Percentiles rank a stretch among this genome's conserved stretches.
phyloP scores from a whole-genome alignment of 73 alveolate genomes.

The Stentor roeselii region DNA sequence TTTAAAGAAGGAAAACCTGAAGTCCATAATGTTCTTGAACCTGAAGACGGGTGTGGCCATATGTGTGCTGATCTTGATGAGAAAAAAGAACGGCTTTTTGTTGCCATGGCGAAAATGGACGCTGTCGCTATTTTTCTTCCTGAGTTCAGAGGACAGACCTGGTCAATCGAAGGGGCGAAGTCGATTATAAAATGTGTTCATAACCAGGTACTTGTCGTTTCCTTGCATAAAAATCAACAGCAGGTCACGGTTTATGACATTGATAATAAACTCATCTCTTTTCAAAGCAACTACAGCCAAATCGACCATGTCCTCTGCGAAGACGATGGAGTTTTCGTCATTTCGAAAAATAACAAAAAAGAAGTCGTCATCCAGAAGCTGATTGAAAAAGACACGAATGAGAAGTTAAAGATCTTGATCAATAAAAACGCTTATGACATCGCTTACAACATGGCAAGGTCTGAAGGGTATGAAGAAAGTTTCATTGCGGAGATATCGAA shows the following conservation, averaged over 20 bases:
- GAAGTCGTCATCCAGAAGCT: conserved; percentile 48
- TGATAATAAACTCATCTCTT: conserved; percentile 51
- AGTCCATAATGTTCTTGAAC: not conserved
- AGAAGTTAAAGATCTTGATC: conserved; percentile 61
- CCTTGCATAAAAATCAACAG: conserved; percentile 42
- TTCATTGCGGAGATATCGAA: conserved; percentile 75
- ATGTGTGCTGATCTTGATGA: conserved; percentile 34
- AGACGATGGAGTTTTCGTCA: conserved; percentile 57
- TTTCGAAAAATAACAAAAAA: conserved; percentile 39
- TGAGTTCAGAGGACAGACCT: conserved; percentile 29
- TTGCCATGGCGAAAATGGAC: conserved; percentile 36
- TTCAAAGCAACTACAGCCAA: conserved; percentile 30
- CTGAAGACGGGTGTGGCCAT: conserved; percentile 27
- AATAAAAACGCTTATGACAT: conserved; percentile 60
- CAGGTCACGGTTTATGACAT: conserved; percentile 60
- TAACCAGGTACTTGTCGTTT: conserved; percentile 57
- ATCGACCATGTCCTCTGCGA: conserved; percentile 51
- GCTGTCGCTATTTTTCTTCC: conserved; percentile 35
- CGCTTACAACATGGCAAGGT: conserved; percentile 65
- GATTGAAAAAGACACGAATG: conserved; percentile 71
- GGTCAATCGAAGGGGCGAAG: conserved; percentile 59
- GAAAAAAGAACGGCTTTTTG: conserved; percentile 34
- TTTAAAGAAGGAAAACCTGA: conserved; percentile 23
- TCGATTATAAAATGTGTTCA: conserved; percentile 45
- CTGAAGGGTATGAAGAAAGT: conserved; percentile 65